Base-by-base conservation (phyloP, 768 basidiomycete species). In the Guyanaporus albipodus region DNA sequence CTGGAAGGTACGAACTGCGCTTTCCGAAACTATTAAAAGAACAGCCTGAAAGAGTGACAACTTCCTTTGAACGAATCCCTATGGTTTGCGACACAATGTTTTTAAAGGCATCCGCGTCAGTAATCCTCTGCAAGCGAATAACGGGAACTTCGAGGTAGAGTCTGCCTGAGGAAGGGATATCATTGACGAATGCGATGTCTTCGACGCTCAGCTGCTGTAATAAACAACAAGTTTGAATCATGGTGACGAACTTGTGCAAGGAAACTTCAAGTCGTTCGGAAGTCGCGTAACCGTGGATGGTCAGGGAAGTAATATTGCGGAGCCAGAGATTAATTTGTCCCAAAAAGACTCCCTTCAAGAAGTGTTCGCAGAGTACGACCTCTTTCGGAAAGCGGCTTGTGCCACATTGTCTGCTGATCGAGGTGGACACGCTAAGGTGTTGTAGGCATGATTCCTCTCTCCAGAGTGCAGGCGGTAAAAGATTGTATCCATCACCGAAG, bases 301-400 rank as follows among this genome's bases (percentile, higher is more conserved):
- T 52, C 15, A 53, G 22, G 17, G 35, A 46, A 6, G 52, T 46
- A 2, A 39, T 19, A 12, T 46, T 17, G 15, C 18, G 38, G 32
- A 52, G 53, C 50, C 50, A 53, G 32, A 53, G 44, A 35, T 35
- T 44, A 1, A 40, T 31, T 24, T 53, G 44, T 14, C 21, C 36
- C 35, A 53, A 46, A 10, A 53, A 9, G 0, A 35, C 24, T 11
- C 52, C 18, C 27, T 37, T 52, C 38, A 53, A 23, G 35, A 53
- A 41, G 27, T 53, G 50, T 12, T 32, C 22, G 6, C 37, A 10
- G 6, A 53, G 7, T 0, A 34, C 47, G 14, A 46, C 43, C 6
- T 29, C 3, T 6, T 46, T n/a, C n/a, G n/a, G n/a, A n/a, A n/a
- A n/a, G n/a, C n/a, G n/a, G n/a, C n/a, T n/a, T n/a, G n/a, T n/a